Percentiles rank a stretch among this genome's conserved stretches.
phyloP scores from a whole-genome alignment of 371 early-diverging fungal species.

The Mucor lusitanicus region DNA sequence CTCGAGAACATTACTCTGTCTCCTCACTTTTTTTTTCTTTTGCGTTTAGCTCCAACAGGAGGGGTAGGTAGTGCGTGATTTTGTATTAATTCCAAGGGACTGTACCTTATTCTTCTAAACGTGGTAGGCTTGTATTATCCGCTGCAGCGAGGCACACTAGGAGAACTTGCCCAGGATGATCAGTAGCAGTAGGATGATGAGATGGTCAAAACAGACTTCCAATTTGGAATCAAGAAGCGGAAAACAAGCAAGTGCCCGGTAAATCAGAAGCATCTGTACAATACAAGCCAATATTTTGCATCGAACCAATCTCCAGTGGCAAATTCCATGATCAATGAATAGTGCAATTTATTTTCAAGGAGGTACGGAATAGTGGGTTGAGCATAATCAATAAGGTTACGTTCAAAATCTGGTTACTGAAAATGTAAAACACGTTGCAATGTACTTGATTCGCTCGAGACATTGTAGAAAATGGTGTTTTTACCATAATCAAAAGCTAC shows the following conservation, averaged over 20 bases:
- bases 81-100: constrained; percentile 1
- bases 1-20: background rate
- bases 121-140: background rate
- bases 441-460: background rate
- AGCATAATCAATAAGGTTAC: background rate
- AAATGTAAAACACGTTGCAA: background rate
- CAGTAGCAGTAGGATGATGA: too few species aligned
- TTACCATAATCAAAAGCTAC: background rate
- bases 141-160: background rate
- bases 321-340: constrained; percentile 2
- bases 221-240: background rate
- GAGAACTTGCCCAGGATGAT: background rate
- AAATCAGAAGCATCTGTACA: background rate
- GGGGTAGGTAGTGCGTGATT: background rate
- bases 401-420: background rate
- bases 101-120: background rate
- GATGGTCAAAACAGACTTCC: background rate
- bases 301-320: background rate
- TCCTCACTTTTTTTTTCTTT: background rate
- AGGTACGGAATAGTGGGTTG: background rate
- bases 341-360: background rate
- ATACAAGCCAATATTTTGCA: background rate
- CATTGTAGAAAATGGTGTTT: background rate
- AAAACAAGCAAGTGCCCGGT: background rate
- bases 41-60: background rate